Evolutionary conservation across 2,329 filamentous ascomycete genomes (phyloP).

Genomic region (Monilinia fructigena): DNA sequence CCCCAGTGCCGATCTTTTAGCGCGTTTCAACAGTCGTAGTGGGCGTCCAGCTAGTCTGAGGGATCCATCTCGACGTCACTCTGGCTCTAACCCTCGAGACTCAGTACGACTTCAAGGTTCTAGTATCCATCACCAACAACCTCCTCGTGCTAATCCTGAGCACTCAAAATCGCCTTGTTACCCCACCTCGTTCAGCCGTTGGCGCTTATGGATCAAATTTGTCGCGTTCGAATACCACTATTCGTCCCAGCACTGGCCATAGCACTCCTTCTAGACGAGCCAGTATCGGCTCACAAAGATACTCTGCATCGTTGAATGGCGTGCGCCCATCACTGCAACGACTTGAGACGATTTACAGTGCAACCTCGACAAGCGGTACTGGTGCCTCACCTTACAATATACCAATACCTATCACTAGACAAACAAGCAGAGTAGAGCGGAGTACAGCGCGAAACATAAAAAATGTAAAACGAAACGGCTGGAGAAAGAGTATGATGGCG

Average conservation of each 20-base stretch:
- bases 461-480: slow-evolving; percentile 58
- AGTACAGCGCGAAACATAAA: slow-evolving; percentile 62
- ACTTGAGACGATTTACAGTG: slow-evolving; percentile 55
- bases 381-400: slow-evolving; percentile 6
- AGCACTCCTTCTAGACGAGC: slow-evolving; percentile 11
- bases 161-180: slow-evolving; percentile 8
- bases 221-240: slow-evolving; percentile 9
- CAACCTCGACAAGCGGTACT: slow-evolving; percentile 33
- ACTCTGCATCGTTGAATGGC: slow-evolving; percentile 30
- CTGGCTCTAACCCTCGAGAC: slow-evolving; percentile 24
- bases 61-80: slow-evolving; percentile 36
- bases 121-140: slow-evolving; percentile 19
- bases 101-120: slow-evolving; percentile 7
- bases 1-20: slow-evolving; percentile 37
- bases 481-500: slow-evolving; percentile 43
- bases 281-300: slow-evolving; percentile 17
- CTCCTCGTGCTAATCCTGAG: slow-evolving; percentile 11
- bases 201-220: slow-evolving; percentile 25
- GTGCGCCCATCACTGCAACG: slow-evolving; percentile 50
- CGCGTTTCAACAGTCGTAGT: slow-evolving; percentile 38
- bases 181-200: slow-evolving; percentile 27
- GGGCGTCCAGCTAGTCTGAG: slow-evolving; percentile 34
- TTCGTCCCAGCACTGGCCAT: slow-evolving; percentile 19
- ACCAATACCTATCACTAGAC: slow-evolving; percentile 30
- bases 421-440: slow-evolving; percentile 55